Conservation (phyloP, 768 basidiomycete genomes). For the Mycena indigotica region DNA sequence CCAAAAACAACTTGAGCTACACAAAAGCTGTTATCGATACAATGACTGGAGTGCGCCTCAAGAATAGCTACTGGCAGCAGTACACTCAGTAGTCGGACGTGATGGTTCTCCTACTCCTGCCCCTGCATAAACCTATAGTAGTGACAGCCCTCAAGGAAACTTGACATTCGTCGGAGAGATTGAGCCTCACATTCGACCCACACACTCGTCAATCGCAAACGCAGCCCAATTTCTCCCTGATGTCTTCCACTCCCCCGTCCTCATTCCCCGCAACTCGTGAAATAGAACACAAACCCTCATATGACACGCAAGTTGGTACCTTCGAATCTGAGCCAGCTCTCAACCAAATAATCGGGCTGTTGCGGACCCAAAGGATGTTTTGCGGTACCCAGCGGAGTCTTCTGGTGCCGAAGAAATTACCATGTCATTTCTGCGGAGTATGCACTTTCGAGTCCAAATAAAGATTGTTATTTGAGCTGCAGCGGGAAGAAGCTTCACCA, state of each 20-base stretch:
- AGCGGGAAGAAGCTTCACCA: no score
- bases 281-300: conserved; percentile 31
- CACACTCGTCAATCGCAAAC: conserved; percentile 36
- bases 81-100: conserved; percentile 51
- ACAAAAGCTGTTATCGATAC: conserved; percentile 40
- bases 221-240: conserved; percentile 53
- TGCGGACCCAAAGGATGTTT: conserved; percentile 35
- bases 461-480: no score
- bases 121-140: conserved; percentile 49
- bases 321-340: conserved; percentile 34
- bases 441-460: no score
- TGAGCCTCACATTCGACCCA: conserved; percentile 21
- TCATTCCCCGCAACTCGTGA: conserved; percentile 28
- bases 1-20: conserved; percentile 39
- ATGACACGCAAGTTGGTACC: conserved; percentile 49
- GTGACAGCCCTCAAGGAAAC: conserved; percentile 32
- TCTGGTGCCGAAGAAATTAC: conserved; percentile 27
- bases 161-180: conserved; percentile 42
- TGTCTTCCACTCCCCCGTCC: conserved; percentile 36
- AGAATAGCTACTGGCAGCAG: conserved; percentile 48
- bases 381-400: conserved; percentile 33
- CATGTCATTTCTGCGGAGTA: conserved; percentile 31
- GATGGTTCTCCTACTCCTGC: conserved; percentile 53
- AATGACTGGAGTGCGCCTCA: conserved; percentile 43
- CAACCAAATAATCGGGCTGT: conserved; percentile 4